Conservation (phyloP, 2,329 filamentous ascomycete genomes). For the Cercospora beticola region DNA sequence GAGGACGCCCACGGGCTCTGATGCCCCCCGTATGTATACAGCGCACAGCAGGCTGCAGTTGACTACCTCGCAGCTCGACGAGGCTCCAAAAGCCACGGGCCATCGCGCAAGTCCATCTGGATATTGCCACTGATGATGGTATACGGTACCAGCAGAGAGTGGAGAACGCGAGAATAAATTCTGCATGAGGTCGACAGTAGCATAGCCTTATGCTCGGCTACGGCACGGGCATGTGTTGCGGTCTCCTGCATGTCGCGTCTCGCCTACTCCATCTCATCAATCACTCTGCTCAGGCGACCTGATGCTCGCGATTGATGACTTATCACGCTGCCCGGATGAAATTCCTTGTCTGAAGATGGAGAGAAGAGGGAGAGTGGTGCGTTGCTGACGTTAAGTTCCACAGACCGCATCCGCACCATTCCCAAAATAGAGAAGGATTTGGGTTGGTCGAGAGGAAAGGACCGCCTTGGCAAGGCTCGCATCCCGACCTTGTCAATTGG, state of each 20-base stretch:
- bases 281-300: background rate
- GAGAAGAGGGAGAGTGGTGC: background rate
- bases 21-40: background rate
- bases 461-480: conserved; percentile 1
- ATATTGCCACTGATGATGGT: background rate
- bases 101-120: background rate
- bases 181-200: background rate
- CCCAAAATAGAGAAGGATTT: conserved; percentile 8
- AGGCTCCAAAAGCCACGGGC: background rate
- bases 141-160: background rate
- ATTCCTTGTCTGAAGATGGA: background rate
- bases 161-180: background rate
- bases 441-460: conserved; percentile 7
- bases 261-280: background rate
- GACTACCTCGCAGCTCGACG: background rate
- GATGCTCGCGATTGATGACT: background rate
- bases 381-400: conserved; percentile 2
- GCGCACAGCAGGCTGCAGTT: background rate
- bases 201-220: background rate
- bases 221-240: background rate
- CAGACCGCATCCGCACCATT: background rate
- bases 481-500: conserved; percentile 2
- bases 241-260: background rate
- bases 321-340: background rate
- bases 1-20: background rate